Evolutionary conservation across 1,284 basidiomycete species (phyloP), one percentile per base, ranked within the genome.

Genomic region (Retiboletus fuscus): DNA sequence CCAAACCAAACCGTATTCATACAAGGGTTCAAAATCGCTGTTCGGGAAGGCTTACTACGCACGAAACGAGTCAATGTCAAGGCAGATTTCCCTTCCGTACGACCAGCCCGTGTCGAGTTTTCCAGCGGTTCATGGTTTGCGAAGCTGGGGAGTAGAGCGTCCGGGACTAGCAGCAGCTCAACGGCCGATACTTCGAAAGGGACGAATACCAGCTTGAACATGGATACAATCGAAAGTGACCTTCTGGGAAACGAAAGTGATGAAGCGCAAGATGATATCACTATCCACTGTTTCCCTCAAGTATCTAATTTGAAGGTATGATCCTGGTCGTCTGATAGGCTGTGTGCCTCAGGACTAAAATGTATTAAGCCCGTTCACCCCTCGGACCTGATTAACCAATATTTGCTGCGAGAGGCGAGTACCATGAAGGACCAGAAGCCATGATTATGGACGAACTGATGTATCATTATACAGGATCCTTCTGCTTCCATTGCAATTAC

Each of bases 351-450:
- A 39, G 34, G 30, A 55, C 47, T 61, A 11, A 55, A 28, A 39
- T 28, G 0, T 28, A 6, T 7, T 6, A 10, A 74, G 71, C 64
- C 61, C 13, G 68, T 75, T 51, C 76, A 76, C 26, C 75, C 76
- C 12, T 73, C 69, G 2, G 69, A 78, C 30, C 20, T 66, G n/a
- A 73, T 76, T 4, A 78, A 77, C n/a, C 62, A 67, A 44, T n/a
- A 66, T 58, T 47, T 39, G 34, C 34, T 39, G 34, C 34, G 34
- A 39, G 34, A 39, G 34, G 34, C 34, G 34, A 39, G 34, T 39
- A 7, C 11, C 34, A 39, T 39, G 34, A 28, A 51, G 24, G 22
- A n/a, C 24, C 5, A 34, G 34, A 8, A 58, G 34, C 34, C 3
- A 39, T 39, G 34, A 39, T 39, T 39, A 39, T 39, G 34, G 34